Conservation (phyloP, 2,329 filamentous ascomycete genomes). For the Aspergillus pseudonomiae region DNA sequence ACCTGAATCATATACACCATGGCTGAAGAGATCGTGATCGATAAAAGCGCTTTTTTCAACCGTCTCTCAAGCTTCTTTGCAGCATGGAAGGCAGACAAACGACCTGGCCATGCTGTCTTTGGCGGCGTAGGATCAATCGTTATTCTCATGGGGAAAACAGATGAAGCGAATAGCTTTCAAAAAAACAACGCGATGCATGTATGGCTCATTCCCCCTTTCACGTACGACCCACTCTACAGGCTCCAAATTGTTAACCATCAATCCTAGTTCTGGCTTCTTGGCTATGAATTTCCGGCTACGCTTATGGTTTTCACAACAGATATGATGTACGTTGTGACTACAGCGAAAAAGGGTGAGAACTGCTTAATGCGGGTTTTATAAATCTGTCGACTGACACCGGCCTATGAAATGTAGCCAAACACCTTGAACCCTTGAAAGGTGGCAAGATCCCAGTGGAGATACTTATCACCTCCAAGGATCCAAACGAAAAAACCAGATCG, state of each 20-base stretch:
- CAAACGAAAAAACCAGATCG: conserved; percentile 86
- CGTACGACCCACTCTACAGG: not conserved
- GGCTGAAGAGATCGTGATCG: conserved; percentile 89
- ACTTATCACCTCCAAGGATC: conserved; percentile 86
- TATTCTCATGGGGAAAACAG: conserved; percentile 92
- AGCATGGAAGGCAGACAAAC: conserved; percentile 96
- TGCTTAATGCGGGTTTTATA: not conserved
- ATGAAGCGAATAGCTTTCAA: conserved; percentile 82
- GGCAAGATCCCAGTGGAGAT: conserved; percentile 93
- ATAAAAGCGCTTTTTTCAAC: conserved; percentile 90
- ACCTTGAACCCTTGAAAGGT: conserved; percentile 87
- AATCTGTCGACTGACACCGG: not conserved
- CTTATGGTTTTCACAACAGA: conserved; percentile 90
- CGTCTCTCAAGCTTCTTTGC: conserved; percentile 83
- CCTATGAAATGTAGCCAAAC: conserved; percentile 68
- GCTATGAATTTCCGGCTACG: conserved; percentile 97
- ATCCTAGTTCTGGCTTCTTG: conserved; percentile 89
- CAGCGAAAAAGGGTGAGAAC: conserved; percentile 85
- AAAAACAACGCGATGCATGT: conserved; percentile 98
- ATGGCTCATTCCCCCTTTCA: conserved; percentile 42
- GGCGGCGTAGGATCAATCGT: conserved; percentile 83
- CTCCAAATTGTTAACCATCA: not conserved
- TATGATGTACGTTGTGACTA: conserved; percentile 88
- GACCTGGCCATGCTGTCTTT: conserved; percentile 81
- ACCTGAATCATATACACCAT: conserved; percentile 43